Conservation (phyloP, 192 early-diverging fungal genomes). For the Entophlyctis luteolus region DNA sequence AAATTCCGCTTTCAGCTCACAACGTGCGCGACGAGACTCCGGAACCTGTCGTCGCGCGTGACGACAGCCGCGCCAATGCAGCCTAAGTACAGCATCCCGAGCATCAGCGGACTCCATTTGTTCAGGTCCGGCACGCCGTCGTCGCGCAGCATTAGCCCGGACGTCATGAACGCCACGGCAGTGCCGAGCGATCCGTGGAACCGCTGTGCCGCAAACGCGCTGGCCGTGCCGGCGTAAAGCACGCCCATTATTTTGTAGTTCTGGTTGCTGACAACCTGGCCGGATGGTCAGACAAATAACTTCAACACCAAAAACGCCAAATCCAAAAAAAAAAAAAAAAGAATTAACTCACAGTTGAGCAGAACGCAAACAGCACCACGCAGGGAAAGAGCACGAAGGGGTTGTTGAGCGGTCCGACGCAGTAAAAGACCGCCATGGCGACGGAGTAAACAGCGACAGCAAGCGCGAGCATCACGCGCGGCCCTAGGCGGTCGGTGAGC, state of each 20-base stretch:
- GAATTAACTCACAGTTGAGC: not conserved
- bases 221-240: conserved; percentile 11
- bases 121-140: conserved; percentile 9
- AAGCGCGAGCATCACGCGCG: conserved; percentile 12
- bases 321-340: not conserved
- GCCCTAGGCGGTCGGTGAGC: conserved; percentile 2
- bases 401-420: not conserved
- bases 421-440: conserved; percentile 8
- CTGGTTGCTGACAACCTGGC: conserved; percentile 14
- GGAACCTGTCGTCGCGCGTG: conserved; percentile 10
- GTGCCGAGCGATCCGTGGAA: conserved; percentile 22
- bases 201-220: conserved; percentile 28
- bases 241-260: conserved; percentile 25
- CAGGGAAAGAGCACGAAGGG: not conserved
- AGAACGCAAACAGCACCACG: conserved; percentile 15
- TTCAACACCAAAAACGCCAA: not conserved
- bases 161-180: conserved; percentile 19
- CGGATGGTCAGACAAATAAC: not conserved
- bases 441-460: not conserved
- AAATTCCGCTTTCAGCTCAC: too few species aligned
- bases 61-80: conserved; percentile 2
- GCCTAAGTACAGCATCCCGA: not conserved
- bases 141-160: not conserved
- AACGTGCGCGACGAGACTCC: too few species aligned
- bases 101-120: conserved; percentile 6